phyloP scores from a whole-genome alignment of 2,329 filamentous ascomycete species.

The Botryotinia calthae region DNA sequence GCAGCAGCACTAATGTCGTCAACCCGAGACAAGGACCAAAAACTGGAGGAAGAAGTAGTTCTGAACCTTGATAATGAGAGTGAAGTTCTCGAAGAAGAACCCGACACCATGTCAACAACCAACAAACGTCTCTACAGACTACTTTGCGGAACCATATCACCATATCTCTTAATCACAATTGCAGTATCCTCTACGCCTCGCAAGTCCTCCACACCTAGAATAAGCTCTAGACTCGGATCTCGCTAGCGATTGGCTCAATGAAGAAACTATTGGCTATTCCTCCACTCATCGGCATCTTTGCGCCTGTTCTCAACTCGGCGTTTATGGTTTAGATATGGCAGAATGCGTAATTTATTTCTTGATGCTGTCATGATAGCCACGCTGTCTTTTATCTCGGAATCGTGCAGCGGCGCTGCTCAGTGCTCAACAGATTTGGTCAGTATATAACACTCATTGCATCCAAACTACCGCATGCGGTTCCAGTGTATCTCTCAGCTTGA shows the following conservation, averaged over 20 bases:
- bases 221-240: neutral
- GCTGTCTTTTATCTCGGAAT: fast-evolving
- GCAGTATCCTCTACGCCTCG: fast-evolving
- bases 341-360: fast-evolving
- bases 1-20: neutral
- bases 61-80: neutral
- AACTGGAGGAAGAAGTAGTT: neutral
- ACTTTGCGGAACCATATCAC: neutral
- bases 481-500: fast-evolving
- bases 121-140: neutral
- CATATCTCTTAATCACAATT: neutral
- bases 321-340: neutral
- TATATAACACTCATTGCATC: neutral
- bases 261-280: neutral
- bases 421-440: neutral
- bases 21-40: neutral
- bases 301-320: neutral
- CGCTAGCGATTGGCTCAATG: neutral
- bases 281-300: neutral
- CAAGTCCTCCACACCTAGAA: neutral
- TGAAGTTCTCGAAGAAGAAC: neutral
- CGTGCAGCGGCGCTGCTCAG: no score
- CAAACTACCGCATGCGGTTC: neutral
- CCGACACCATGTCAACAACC: neutral
- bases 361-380: fast-evolving